Conservation (phyloP, 305 asterid genomes). For the Withania somnifera region DNA sequence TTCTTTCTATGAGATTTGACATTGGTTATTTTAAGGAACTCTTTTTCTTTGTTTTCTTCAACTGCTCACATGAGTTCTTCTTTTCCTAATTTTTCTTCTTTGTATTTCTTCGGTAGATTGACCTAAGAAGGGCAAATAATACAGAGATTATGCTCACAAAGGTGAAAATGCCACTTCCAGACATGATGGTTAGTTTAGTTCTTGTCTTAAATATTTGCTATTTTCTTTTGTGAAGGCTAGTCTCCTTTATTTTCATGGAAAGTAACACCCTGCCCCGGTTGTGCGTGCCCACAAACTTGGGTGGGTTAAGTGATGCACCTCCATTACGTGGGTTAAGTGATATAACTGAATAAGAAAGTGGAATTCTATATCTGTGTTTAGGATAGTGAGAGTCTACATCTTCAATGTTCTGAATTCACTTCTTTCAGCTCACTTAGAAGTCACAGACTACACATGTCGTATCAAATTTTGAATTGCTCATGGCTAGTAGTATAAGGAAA, state of each 20-base stretch:
- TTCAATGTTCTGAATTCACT: background rate
- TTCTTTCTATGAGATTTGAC: background rate
- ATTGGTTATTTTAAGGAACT: background rate
- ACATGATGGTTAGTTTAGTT: conserved; percentile 69
- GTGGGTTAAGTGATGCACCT: background rate
- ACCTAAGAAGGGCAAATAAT: conserved; percentile 88
- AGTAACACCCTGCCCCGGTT: background rate
- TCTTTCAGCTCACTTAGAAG: background rate
- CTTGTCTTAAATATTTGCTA: background rate
- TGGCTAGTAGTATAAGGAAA: background rate
- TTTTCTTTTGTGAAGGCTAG: background rate
- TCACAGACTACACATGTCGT: background rate
- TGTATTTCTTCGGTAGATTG: conserved; percentile 42
- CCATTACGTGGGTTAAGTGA: background rate
- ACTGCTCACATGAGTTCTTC: background rate
- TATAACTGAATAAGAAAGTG: background rate
- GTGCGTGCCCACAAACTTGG: background rate
- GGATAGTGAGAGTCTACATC: background rate
- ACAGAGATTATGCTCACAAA: conserved; percentile 95
- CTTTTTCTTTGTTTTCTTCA: background rate
- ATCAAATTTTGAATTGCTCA: background rate
- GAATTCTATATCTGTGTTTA: background rate
- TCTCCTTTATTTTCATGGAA: background rate
- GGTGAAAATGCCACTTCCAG: conserved; percentile 98
- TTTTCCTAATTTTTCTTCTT: background rate